Evolutionary conservation across 2,329 filamentous ascomycete species (phyloP), one percentile per base, ranked within the genome.

Genomic region (Colletotrichum trifolii): DNA sequence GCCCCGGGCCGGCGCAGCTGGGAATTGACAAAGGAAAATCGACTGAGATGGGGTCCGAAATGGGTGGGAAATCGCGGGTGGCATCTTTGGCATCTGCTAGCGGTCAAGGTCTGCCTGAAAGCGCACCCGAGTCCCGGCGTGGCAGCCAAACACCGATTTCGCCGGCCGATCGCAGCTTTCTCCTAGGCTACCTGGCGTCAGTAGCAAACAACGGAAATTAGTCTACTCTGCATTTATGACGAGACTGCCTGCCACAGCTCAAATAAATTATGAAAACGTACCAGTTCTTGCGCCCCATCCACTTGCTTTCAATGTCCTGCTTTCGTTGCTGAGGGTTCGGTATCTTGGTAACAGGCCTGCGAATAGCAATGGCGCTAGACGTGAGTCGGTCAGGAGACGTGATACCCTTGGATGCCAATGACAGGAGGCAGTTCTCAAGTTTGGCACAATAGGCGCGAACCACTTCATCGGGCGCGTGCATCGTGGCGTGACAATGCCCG

Each of bases 121-220:
- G 68, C 34, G 48, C 47, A 63, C 70, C 74, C 1, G 68, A 71
- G 6, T 79, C 78, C 42, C 78, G 82, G 45, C 79, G 83, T 10
- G 81, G 80, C 15, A 85, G 82, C 67, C 80, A 85, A 71, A 82
- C 82, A 38, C 81, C 85, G 11, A 87, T 89, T 48, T 91, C 89
- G 4, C 86, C 91, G 0, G 90, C 87, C 0, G 89, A 96, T 70
- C 90, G 91, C 73, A 89, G 84, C 13, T 96, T 96, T 71, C 78
- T 96, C 73, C 81, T 96, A 55, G 90, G 87, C 9, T 96, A 93
- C 73, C 78, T 96, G 71, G 87, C 92, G 68, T 82, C 81, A 34
- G 80, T 83, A 3, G 82, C 82, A 10, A 78, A 79, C 40, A 79
- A 72, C 47, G 73, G 34, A 11, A 66, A 66, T 35, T 66, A 66